phyloP scores from a whole-genome alignment of 345 rosid species.

The Hibiscus tridactylites region DNA sequence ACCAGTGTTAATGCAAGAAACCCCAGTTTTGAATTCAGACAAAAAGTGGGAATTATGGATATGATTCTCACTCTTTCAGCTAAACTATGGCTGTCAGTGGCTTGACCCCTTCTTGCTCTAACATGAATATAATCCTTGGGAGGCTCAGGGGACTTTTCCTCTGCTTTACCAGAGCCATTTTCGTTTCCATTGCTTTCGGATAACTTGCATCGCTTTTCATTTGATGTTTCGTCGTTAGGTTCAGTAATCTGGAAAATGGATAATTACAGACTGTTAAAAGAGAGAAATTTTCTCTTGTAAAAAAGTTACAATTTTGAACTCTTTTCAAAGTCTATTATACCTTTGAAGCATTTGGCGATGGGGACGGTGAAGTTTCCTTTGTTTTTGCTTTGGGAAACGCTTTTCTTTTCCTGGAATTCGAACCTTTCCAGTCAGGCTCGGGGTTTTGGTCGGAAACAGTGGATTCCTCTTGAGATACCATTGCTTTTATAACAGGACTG shows the following conservation, averaged over 20 bases:
- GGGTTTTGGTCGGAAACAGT: slow-evolving; percentile 23
- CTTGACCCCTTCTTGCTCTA: slow-evolving; percentile 90
- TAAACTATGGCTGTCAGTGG: slow-evolving; percentile 92
- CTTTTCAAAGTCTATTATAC: slow-evolving; percentile 15
- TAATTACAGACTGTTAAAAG: neutral
- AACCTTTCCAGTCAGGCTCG: slow-evolving; percentile 18
- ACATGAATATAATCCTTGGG: slow-evolving; percentile 80
- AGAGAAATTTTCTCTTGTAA: neutral
- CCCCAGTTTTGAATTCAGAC: neutral
- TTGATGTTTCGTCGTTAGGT: slow-evolving; percentile 26
- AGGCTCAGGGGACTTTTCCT: slow-evolving; percentile 41
- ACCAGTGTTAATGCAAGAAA: slow-evolving; percentile 1
- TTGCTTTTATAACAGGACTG: slow-evolving; percentile 40
- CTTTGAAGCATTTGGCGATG: slow-evolving; percentile 19
- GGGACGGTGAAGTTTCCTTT: slow-evolving; percentile 28
- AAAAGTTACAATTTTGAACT: neutral
- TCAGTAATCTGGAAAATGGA: slow-evolving; percentile 23
- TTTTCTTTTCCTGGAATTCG: slow-evolving; percentile 58
- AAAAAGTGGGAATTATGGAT: neutral
- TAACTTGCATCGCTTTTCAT: slow-evolving; percentile 35
- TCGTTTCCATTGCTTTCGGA: slow-evolving; percentile 27
- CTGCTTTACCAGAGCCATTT: slow-evolving; percentile 17
- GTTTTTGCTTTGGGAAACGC: slow-evolving; percentile 35
- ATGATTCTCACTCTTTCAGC: slow-evolving; percentile 74
- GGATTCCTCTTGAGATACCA: slow-evolving; percentile 36